These are phyloP conservation scores for Serendipita indica DNA, from an alignment of 768 basidiomycete species.

Conservation along the genomic window DNA sequence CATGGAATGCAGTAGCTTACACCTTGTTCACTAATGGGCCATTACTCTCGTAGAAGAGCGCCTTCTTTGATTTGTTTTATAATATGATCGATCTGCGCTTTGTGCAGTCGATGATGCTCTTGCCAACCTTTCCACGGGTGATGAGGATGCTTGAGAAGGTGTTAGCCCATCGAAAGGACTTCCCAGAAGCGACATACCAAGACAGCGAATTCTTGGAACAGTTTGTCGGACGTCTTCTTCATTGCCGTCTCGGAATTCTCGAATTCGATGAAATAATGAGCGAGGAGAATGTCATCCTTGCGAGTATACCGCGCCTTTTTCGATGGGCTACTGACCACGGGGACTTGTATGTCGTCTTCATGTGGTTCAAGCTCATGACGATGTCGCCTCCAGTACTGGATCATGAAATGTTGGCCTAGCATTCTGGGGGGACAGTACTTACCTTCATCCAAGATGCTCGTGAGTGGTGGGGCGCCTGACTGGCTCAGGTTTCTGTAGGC, in stretches of 20 bases:
- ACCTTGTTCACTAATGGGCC: no score
- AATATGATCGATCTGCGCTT: constrained; percentile 70
- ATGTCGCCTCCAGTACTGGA: constrained; percentile 64
- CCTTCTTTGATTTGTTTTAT: constrained; percentile 46
- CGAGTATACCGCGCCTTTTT: constrained; percentile 82
- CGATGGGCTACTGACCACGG: constrained; percentile 33
- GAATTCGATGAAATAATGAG: constrained; percentile 42
- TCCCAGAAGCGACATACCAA: constrained; percentile 30
- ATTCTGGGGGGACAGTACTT: neutral
- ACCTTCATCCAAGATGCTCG: constrained; percentile 85
- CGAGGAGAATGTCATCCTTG: constrained; percentile 64
- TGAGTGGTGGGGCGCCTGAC: constrained; percentile 74
- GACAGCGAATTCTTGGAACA: constrained; percentile 69
- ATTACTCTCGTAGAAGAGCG: no score
- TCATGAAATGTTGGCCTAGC: neutral
- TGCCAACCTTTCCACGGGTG: constrained; percentile 95
- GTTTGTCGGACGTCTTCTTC: constrained; percentile 50
- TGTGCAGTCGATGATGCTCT: constrained; percentile 80
- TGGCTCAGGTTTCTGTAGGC: constrained; percentile 3
- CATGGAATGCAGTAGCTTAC: no score
- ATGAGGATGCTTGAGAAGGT: constrained; percentile 47
- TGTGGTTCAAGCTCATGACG: constrained; percentile 67
- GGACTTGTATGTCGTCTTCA: constrained; percentile 51
- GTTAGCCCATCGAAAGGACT: neutral
- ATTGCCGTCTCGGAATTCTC: constrained; percentile 40